Percentiles rank a stretch among this genome's conserved stretches.
Conservation (phyloP, 2,329 filamentous ascomycete genomes). For the Aspergillus pseudotamarii region DNA sequence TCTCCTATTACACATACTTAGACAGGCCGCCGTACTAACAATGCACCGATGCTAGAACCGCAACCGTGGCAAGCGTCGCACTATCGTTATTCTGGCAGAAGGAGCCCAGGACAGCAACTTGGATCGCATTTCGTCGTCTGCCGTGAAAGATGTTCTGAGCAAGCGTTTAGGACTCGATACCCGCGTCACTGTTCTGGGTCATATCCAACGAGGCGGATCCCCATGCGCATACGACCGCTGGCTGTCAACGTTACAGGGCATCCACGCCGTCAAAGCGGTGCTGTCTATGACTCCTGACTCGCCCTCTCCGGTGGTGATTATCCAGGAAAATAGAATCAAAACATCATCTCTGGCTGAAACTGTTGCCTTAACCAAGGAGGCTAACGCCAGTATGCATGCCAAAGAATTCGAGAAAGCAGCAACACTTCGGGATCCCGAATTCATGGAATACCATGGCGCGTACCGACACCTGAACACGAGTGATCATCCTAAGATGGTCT, state of each 20-base stretch:
- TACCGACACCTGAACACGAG: conserved; percentile 89
- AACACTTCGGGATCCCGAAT: conserved; percentile 86
- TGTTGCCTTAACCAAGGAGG: conserved; percentile 81
- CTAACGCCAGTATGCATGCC: conserved; percentile 76
- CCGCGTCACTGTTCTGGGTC: conserved; percentile 89
- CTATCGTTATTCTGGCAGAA: conserved; percentile 96
- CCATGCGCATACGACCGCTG: conserved; percentile 94
- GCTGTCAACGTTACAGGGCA: conserved; percentile 88
- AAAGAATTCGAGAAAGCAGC: conserved; percentile 89
- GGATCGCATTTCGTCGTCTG: conserved; percentile 76
- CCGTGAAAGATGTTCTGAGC: conserved; percentile 87
- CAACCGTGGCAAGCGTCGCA: conserved; percentile 86
- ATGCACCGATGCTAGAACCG: conserved; percentile 65
- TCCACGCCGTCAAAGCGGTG: conserved; percentile 90
- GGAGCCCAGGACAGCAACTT: conserved; percentile 85
- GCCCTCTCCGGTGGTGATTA: conserved; percentile 91
- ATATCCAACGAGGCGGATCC: conserved; percentile 93
- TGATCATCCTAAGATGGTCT: conserved; percentile 66
- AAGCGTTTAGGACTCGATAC: conserved; percentile 83
- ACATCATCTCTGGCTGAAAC: conserved; percentile 87
- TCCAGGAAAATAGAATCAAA: conserved; percentile 97
- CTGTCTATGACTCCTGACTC: conserved; percentile 86
- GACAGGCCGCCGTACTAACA: not conserved
- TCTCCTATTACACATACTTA: not conserved
- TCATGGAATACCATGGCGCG: conserved; percentile 85